Evolutionary conservation across 306 rosid species (phyloP), one percentile per base, ranked within the genome.

Genomic region (Citrullus colocynthis): DNA sequence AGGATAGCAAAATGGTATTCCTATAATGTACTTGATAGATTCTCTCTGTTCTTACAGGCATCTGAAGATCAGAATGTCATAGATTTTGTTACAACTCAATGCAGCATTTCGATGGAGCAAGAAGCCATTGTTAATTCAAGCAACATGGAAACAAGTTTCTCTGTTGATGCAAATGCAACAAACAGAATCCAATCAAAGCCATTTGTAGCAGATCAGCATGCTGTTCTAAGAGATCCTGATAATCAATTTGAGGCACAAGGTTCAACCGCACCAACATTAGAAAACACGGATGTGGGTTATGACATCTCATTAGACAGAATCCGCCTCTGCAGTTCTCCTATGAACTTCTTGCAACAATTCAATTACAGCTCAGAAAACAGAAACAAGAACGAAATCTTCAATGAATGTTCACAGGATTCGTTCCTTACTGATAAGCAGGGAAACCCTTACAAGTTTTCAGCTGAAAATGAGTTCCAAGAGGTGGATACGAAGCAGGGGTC

Each of bases 311-410:
- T 75, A 41, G 91, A 83, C 51, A 78, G 67, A 77, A 74, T 83
- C 8, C 79, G 70, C 77, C 82, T 75, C 8, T 79, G 89, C 74
- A 85, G 59, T 81, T 80, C 94, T 58, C 83, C 91, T 34, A 49
- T 91, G 85, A 87, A 88, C 85, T 90, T 92, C 78, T 83, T 88
- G 84, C 93, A 88, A 57, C 92, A 85, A 51, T 88, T 84, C 76
- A 83, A 83, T 39, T 81, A 88, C 85, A 83, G 75, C 80, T 75
- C 83, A 5, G 85, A 83, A 49, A 82, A 81, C 81, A 77, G 83
- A 67, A 76, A 56, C 66, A 88, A 80, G 71, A 82, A 85, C 2
- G 85, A 89, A 41, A 62, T 57, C 13, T 80, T 85, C 16, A 80
- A 80, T 4, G 93, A 89, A 82, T 81, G 86, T 62, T 83, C 89